These are phyloP conservation scores for Russula lepida DNA, from an alignment of 768 basidiomycete genomes.

Conservation along the genomic window DNA sequence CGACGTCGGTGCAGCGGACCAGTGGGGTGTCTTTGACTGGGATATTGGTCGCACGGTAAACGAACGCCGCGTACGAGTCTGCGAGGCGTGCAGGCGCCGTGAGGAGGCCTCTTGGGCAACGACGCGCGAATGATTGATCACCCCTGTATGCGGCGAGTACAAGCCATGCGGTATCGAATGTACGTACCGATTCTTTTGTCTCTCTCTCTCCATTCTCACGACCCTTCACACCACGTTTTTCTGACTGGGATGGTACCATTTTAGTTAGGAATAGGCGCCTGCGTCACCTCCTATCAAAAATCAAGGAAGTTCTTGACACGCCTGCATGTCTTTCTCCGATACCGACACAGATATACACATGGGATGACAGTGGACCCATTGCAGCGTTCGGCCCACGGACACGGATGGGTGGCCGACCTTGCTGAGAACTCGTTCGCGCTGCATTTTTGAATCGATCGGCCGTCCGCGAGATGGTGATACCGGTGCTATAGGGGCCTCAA, in stretches of 20 bases:
- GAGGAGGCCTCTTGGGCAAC: constrained; percentile 19
- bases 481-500: background rate
- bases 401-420: background rate
- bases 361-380: constrained; percentile 3
- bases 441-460: background rate
- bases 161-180: constrained; percentile 16
- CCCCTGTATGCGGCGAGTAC: background rate
- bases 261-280: constrained; percentile 13
- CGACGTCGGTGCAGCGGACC: constrained; percentile 3
- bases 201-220: background rate
- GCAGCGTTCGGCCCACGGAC: background rate
- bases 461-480: background rate
- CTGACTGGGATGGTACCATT: constrained; percentile 10
- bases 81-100: constrained; percentile 20
- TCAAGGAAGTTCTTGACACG: too few species aligned
- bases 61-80: constrained; percentile 16
- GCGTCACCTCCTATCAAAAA: constrained; percentile 11
- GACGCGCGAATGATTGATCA: constrained; percentile 10
- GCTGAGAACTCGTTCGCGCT: background rate
- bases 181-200: background rate
- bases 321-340: background rate
- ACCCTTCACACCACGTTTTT: constrained; percentile 12
- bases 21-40: constrained; percentile 21
- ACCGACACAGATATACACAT: constrained; percentile 12
- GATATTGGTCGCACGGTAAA: constrained; percentile 12